Evolutionary conservation across 1,284 basidiomycete genomes (phyloP).

Genomic region (Amylostereum chailletii): DNA sequence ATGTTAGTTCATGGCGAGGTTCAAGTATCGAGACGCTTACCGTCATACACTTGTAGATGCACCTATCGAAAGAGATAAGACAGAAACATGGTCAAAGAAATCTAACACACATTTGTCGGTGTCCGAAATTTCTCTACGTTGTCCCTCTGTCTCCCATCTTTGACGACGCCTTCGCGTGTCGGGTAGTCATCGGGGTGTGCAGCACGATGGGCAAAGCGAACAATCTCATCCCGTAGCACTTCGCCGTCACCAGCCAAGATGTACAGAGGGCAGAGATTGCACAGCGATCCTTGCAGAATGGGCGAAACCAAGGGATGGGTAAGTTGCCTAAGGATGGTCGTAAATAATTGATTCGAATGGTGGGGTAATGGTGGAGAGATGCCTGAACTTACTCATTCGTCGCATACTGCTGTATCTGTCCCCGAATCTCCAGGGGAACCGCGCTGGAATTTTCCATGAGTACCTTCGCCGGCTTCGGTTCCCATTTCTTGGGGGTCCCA

Average conservation of each 20-base stretch:
- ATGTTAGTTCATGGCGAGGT: background rate
- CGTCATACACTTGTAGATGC: conserved; percentile 68
- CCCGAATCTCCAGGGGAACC: conserved; percentile 39
- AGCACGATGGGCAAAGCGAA: conserved; percentile 78
- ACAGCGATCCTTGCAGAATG: conserved; percentile 66
- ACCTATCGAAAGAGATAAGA: conserved; percentile 29
- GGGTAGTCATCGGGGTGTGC: conserved; percentile 70
- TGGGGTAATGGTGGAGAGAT: background rate
- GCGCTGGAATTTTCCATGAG: conserved; percentile 42
- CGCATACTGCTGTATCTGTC: conserved; percentile 80
- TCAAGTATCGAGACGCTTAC: conserved; percentile 17
- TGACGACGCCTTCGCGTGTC: conserved; percentile 45
- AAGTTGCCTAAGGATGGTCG: conserved; percentile 44
- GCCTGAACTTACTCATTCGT: conserved; percentile 50
- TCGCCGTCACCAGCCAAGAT: conserved; percentile 76
- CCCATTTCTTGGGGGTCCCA: conserved; percentile 28
- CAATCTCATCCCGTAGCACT: conserved; percentile 75
- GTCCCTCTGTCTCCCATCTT: conserved; percentile 40
- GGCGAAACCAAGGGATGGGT: conserved; percentile 78
- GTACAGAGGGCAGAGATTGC: conserved; percentile 76
- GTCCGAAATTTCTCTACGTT: conserved; percentile 45
- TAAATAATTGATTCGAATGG: background rate
- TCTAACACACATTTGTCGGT: conserved; percentile 54
- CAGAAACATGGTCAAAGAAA: background rate
- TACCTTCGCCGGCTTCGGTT: conserved; percentile 51